Evolutionary conservation across 2,329 filamentous ascomycete genomes (phyloP).

Genomic region (Cladophialophora immunda): DNA sequence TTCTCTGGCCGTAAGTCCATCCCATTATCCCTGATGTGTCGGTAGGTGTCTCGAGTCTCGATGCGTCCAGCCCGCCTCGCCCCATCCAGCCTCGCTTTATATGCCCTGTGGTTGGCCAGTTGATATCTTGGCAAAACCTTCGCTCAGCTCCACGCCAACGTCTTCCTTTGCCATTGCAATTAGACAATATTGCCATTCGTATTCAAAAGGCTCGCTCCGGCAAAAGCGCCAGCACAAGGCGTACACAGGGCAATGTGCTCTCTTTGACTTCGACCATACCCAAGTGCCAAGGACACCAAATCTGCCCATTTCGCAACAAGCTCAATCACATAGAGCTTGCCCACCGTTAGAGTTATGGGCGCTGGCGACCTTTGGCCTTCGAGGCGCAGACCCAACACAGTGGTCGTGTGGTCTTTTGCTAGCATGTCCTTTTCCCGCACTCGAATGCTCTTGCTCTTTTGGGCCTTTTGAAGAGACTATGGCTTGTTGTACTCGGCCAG

Average conservation of each 20-base stretch:
- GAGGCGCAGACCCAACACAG: neutral
- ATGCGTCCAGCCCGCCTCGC: conserved; percentile 1
- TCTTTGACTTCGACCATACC: neutral
- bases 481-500: neutral
- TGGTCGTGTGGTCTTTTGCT: neutral
- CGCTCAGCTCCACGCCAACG: conserved; percentile 1
- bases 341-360: neutral
- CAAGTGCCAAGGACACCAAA: neutral
- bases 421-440: neutral
- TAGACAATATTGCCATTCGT: neutral
- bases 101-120: neutral
- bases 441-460: neutral
- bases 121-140: neutral
- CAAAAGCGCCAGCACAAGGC: neutral
- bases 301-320: neutral
- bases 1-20: neutral
- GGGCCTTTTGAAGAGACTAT: neutral
- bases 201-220: neutral
- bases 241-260: neutral
- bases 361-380: neutral
- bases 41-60: neutral
- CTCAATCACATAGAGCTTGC: neutral
- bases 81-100: neutral
- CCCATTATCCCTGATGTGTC: neutral
- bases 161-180: neutral